Base-by-base conservation (phyloP, 2,329 filamentous ascomycete species). In the Ploettnerulaceae sp. region DNA sequence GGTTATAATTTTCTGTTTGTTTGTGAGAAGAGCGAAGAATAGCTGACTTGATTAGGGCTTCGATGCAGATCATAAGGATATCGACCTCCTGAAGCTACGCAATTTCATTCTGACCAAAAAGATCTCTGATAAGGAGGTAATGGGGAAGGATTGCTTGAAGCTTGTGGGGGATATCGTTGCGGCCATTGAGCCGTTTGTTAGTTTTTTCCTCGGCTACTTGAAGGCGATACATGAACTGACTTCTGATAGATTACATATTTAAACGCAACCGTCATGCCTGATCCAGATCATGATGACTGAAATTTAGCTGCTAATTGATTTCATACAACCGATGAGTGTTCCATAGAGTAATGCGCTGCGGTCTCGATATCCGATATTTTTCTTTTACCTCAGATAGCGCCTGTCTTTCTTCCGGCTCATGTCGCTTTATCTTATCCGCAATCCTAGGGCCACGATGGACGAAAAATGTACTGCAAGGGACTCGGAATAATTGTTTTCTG, bases 111-210 rank as follows among this genome's bases (percentile, higher is more conserved):
- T 94, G 17, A 75, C 79, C 28, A 81, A 73, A 49, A 79, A 80
- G 61, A 67, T 95, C 26, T 64, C 73, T 9, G 88, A 90, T 58
- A 66, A 73, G 7, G 71, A 86, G 37, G 72, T 95, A 15, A 71
- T 81, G 26, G 72, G 74, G 35, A 69, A 76, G 36, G 70, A 79
- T 59, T 80, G 78, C 12, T 75, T 89, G 66, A 75, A 81, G 22
- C 77, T 76, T 59, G 73, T 95, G 42, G 71, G 74, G 41, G 72
- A 76, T 29, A 67, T 89, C 17, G 69, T 95, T 54, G 70, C 72
- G 24, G 74, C 79, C 41, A 77, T 95, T 76, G 79, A 81, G 52
- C 82, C 82, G 32, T 95, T 91, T 70, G 89, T 94, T 70, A 84
- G 86, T 77, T 21, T 7, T 3, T 31, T 15, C 15, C 5, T 17